Evolutionary conservation across 116 monocot species (phyloP).

Genomic region (Phalaenopsis hybrid): DNA sequence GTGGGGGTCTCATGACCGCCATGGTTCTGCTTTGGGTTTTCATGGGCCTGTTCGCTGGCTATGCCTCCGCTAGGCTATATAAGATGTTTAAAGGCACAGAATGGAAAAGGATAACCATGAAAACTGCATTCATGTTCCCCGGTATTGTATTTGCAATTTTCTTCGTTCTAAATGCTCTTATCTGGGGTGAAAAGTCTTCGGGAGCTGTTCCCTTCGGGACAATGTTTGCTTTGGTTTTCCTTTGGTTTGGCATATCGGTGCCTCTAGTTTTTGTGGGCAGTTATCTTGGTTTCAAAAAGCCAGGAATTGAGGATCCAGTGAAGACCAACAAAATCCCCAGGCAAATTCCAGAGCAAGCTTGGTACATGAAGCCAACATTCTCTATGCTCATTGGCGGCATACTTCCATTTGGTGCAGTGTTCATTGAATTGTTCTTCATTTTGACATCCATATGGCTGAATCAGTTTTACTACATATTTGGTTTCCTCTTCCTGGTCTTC

Average conservation of each 20-base stretch:
- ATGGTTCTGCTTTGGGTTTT: constrained; percentile 60
- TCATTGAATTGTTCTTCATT: constrained; percentile 56
- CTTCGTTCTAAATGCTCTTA: constrained; percentile 45
- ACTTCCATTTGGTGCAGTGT: constrained; percentile 51
- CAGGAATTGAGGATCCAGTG: constrained; percentile 46
- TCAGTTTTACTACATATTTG: constrained; percentile 64
- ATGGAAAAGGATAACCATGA: constrained; percentile 54
- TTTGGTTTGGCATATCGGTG: constrained; percentile 58
- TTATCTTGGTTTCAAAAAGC: constrained; percentile 51
- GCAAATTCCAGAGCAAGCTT: constrained; percentile 52
- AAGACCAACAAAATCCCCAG: constrained; percentile 57
- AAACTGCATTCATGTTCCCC: constrained; percentile 62
- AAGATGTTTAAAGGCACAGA: constrained; percentile 56
- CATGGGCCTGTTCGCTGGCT: constrained; percentile 56
- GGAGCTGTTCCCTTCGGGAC: constrained; percentile 58
- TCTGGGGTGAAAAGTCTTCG: constrained; percentile 53
- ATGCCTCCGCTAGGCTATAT: constrained; percentile 36
- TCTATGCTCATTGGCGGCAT: constrained; percentile 51
- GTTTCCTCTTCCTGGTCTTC: constrained; percentile 56
- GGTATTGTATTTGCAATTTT: constrained; percentile 45
- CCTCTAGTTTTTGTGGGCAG: constrained; percentile 53
- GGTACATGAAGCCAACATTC: constrained; percentile 58
- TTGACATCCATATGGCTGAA: constrained; percentile 56
- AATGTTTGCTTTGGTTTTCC: constrained; percentile 51
- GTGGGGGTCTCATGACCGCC: constrained; percentile 57